These are phyloP conservation scores for Diplodia corticola DNA, from an alignment of 2,329 filamentous ascomycete genomes.

Conservation along the genomic window DNA sequence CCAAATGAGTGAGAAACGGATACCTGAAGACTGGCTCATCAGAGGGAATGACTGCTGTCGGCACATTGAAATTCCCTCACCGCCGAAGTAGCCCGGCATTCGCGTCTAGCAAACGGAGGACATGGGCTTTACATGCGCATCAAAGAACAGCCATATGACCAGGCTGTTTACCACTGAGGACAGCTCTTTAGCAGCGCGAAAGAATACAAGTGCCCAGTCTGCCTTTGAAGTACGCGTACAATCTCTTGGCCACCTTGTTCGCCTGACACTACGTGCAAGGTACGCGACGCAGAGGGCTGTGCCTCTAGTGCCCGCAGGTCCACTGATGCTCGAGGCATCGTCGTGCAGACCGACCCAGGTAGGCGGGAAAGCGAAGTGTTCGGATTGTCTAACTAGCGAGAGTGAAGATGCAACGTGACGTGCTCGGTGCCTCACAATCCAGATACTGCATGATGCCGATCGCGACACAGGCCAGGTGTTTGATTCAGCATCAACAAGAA, in stretches of 20 bases:
- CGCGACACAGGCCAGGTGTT: not conserved
- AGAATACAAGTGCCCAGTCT: not conserved
- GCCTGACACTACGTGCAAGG: not conserved
- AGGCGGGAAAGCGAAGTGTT: not conserved
- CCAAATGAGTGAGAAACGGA: not conserved
- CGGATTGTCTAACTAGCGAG: not conserved
- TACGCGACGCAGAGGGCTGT: constrained; percentile 5
- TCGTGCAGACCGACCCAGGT: not conserved
- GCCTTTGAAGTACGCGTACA: not conserved
- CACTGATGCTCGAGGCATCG: not conserved
- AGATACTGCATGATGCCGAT: constrained; percentile 4
- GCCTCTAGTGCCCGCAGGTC: not conserved
- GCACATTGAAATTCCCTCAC: not conserved
- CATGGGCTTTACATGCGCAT: not conserved
- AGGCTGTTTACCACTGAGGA: not conserved
- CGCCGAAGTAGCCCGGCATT: not conserved
- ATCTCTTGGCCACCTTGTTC: not conserved
- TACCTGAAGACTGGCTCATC: not conserved
- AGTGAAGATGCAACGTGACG: not conserved
- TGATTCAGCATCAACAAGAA: not conserved
- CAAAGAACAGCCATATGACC: not conserved
- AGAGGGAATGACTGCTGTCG: not conserved
- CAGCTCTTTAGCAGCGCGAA: not conserved
- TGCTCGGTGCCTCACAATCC: not conserved
- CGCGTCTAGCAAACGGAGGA: not conserved